Base-by-base conservation (phyloP, 495 filamentous ascomycete genomes). In the Cryomyces minteri region DNA sequence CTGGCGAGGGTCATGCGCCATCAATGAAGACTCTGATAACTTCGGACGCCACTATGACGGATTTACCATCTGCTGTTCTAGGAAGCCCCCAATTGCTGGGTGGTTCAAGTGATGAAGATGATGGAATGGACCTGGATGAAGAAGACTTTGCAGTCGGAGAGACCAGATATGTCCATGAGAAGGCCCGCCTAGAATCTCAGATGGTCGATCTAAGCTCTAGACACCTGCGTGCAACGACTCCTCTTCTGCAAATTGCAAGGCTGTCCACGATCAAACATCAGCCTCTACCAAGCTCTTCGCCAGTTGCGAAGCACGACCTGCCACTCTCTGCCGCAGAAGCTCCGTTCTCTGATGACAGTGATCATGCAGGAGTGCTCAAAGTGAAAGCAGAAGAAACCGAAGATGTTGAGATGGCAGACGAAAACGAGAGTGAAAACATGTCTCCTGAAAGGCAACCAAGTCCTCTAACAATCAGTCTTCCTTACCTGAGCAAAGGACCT, bases 121-220 rank as follows among this genome's bases (percentile, higher is more conserved):
- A 66, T 9, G 57, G 56, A 10, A 32, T 58, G 9, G 62, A 59
- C 44, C 41, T 62, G 14, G 59, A 64, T 43, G 54, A 63, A 28
- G 60, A 49, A 31, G 56, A 60, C 32, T 52, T 62, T 38, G 53
- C 54, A 3, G 53, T 58, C 33, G 50, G 47, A 7, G 50, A 65
- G 32, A 58, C 52, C 1, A 61, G 59, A 36, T 65, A 57, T 40
- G 57, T 60, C 14, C 46, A 49, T 8, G 53, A 62, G 33, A 63
- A 61, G 39, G 43, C 57, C 7, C 43, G 30, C 5, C 52, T 66
- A 4, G 54, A 61, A 42, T 49, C 57, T 2, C 52, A 56, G 41
- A 51, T 51, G 36, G 47, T 59, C 30, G 62, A 66, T 44, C 47
- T 66, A 6, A 59, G 55, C 43, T 40, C 39, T 2, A 34, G 40